Evolutionary conservation across 495 filamentous ascomycete species (phyloP).

Genomic region (Beverwykella pulmonaria): DNA sequence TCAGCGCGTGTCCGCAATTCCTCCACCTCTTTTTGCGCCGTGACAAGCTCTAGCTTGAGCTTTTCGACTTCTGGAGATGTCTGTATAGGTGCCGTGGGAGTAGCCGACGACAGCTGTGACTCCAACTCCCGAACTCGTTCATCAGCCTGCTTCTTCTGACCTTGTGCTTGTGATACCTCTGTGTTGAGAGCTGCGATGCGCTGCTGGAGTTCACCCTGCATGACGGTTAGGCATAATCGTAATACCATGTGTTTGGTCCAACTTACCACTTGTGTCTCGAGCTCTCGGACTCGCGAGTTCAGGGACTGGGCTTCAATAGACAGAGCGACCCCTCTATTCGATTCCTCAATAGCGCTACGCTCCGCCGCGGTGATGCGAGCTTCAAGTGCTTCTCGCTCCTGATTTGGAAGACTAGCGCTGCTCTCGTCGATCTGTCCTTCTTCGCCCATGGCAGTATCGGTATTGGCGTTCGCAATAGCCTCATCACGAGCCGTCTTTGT

Average conservation of each 20-base stretch:
- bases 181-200: slow-evolving; percentile 33
- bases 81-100: slow-evolving; percentile 12
- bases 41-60: slow-evolving; percentile 50
- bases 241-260: background rate
- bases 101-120: slow-evolving; percentile 9
- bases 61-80: slow-evolving; percentile 43
- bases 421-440: slow-evolving; percentile 45
- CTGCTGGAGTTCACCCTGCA: slow-evolving; percentile 41
- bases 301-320: slow-evolving; percentile 31
- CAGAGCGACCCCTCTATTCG: slow-evolving; percentile 42
- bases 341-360: slow-evolving; percentile 49
- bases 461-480: slow-evolving; percentile 27
- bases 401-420: slow-evolving; percentile 19
- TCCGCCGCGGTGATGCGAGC: slow-evolving; percentile 49
- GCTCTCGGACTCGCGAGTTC: slow-evolving; percentile 44
- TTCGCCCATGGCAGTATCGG: slow-evolving; percentile 37
- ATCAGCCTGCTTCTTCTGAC: slow-evolving; percentile 9
- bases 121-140: slow-evolving; percentile 17
- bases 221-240: background rate
- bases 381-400: slow-evolving; percentile 40
- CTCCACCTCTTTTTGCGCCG: slow-evolving; percentile 51
- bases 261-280: slow-evolving; percentile 50
- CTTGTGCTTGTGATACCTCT: slow-evolving; percentile 19
- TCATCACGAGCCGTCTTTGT: slow-evolving; percentile 31
- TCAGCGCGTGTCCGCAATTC: slow-evolving; percentile 43